Conservation (phyloP, 2,329 filamentous ascomycete genomes). For the Parafenestella ontariensis region DNA sequence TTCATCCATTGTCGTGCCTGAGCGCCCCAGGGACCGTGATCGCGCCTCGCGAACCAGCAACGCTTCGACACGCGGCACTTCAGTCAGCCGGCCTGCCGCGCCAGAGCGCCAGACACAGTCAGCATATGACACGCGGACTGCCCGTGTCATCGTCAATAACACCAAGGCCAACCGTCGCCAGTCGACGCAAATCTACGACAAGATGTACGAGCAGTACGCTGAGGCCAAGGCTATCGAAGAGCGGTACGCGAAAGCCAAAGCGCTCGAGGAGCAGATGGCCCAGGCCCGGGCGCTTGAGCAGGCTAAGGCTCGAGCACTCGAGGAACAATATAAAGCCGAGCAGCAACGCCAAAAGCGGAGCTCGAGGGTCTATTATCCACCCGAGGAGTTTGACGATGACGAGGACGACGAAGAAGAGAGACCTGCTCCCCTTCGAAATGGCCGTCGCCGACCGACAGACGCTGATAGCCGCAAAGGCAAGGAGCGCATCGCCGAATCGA, state of each 20-base stretch:
- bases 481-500: slow-evolving; percentile 25
- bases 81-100: slow-evolving; percentile 42
- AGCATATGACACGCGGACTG: slow-evolving; percentile 31
- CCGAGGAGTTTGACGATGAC: slow-evolving; percentile 23
- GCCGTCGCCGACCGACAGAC: slow-evolving; percentile 35
- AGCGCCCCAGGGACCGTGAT: slow-evolving; percentile 15
- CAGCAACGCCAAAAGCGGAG: slow-evolving; percentile 20
- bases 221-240: slow-evolving; percentile 1
- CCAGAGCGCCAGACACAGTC: slow-evolving; percentile 44
- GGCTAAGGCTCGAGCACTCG: neutral
- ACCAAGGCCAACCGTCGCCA: slow-evolving; percentile 32
- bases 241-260: slow-evolving; percentile 3
- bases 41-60: slow-evolving; percentile 20
- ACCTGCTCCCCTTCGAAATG: slow-evolving; percentile 9
- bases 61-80: slow-evolving; percentile 29
- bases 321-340: slow-evolving; percentile 8
- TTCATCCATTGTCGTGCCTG: slow-evolving; percentile 24
- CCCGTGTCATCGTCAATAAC: slow-evolving; percentile 38
- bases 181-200: slow-evolving; percentile 38
- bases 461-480: slow-evolving; percentile 24
- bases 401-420: slow-evolving; percentile 17
- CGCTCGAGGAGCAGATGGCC: slow-evolving; percentile 1
- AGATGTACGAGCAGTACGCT: slow-evolving; percentile 17
- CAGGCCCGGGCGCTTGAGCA: neutral
- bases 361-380: slow-evolving; percentile 19